phyloP scores from a whole-genome alignment of 139 green algal genomes.

The Micromonas commoda region DNA sequence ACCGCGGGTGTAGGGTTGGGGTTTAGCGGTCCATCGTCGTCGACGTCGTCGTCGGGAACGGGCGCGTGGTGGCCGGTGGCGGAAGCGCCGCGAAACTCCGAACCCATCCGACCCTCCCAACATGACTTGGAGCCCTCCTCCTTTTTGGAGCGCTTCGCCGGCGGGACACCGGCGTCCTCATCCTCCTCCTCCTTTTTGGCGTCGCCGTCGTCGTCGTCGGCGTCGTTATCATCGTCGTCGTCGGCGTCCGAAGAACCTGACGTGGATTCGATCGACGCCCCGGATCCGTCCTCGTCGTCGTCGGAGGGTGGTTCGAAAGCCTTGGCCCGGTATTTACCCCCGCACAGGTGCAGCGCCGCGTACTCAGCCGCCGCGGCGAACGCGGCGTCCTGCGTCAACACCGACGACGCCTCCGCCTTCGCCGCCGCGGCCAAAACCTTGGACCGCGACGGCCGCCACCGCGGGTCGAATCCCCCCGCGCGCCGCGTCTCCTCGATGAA shows the following conservation, averaged over 20 bases:
- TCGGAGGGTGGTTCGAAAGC: not conserved
- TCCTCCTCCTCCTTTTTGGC: not conserved
- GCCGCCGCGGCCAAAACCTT: no score
- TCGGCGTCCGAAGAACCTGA: no score
- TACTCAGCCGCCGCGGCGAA: conserved; percentile 27
- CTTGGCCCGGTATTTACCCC: conserved; percentile 22
- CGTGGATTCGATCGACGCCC: no score
- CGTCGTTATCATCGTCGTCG: conserved; percentile 1
- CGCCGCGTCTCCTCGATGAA: no score
- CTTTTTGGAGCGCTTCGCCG: not conserved
- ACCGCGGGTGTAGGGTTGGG: not conserved
- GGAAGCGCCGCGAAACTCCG: not conserved
- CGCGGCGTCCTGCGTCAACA: no score
- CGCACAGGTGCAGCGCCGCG: conserved; percentile 27
- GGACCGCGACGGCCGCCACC: no score
- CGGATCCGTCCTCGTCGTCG: not conserved
- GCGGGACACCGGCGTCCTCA: not conserved
- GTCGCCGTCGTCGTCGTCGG: not conserved
- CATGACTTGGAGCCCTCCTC: not conserved
- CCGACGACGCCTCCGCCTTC: no score
- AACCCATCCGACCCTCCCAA: not conserved
- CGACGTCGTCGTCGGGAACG: not conserved
- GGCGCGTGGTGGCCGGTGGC: not conserved
- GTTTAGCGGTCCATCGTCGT: not conserved
- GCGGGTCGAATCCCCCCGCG: no score